These are phyloP conservation scores for Rhodotorula babjevae DNA, from an alignment of 768 basidiomycete genomes.

Conservation along the genomic window DNA sequence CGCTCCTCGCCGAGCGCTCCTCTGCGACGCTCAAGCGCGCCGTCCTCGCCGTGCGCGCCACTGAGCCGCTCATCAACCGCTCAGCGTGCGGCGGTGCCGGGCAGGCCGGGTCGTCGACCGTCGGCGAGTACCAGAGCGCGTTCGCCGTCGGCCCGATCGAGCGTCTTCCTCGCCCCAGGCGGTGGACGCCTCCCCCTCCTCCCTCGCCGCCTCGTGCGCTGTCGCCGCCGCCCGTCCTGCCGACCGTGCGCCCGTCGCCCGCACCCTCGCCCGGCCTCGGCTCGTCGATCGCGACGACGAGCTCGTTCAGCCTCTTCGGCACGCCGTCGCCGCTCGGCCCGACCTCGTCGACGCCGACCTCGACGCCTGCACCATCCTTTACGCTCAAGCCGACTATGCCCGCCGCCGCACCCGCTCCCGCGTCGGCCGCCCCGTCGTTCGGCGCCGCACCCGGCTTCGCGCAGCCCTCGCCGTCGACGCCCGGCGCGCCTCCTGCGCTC, in stretches of 20 bases:
- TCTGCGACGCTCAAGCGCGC: slow-evolving; percentile 66
- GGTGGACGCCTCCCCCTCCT: slow-evolving; percentile 15
- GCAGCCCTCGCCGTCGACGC: background rate
- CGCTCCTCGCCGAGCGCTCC: slow-evolving; percentile 72
- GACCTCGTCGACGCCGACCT: too few species aligned
- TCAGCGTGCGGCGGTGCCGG: background rate
- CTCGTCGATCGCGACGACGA: background rate
- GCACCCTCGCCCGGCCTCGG: background rate
- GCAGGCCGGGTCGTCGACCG: background rate
- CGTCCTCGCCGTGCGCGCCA: slow-evolving; percentile 56
- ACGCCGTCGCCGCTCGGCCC: too few species aligned
- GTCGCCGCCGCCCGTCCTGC: background rate
- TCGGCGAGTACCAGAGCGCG: slow-evolving; percentile 13
- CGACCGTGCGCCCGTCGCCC: background rate
- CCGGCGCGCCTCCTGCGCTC: background rate
- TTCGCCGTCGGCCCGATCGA: slow-evolving; percentile 25
- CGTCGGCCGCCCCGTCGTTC: too few species aligned
- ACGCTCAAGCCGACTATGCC: background rate
- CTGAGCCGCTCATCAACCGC: slow-evolving; percentile 62
- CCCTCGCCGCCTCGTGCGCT: background rate
- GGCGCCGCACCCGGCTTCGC: background rate
- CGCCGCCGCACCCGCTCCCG: too few species aligned
- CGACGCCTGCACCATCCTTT: background rate
- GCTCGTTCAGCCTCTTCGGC: background rate
- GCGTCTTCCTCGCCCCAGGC: slow-evolving; percentile 27